A percentile compares a stretch with the other conserved stretches of the same genome.
These are phyloP conservation scores for Boletus subcaerulescens DNA, from an alignment of 768 basidiomycete species.

Conservation along the genomic window DNA sequence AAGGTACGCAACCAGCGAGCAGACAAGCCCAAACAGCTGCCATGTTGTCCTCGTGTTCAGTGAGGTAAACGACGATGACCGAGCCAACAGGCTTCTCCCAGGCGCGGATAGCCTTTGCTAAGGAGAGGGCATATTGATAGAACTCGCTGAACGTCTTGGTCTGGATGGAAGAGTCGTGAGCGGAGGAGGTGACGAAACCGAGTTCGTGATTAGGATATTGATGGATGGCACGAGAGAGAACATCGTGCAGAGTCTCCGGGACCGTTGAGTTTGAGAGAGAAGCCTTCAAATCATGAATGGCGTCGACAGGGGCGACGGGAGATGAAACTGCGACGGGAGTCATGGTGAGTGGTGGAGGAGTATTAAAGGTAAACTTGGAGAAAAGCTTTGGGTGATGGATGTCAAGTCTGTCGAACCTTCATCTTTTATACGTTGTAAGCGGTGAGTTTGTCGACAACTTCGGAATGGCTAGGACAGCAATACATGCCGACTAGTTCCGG, in stretches of 20 bases:
- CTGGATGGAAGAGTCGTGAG: slow-evolving; percentile 29
- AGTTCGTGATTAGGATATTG: slow-evolving; percentile 26
- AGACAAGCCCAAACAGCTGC: slow-evolving; percentile 31
- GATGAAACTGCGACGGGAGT: slow-evolving; percentile 14
- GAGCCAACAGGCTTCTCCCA: slow-evolving; percentile 28
- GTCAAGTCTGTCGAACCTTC: slow-evolving; percentile 2
- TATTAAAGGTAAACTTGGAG: not conserved
- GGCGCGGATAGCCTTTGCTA: slow-evolving; percentile 20
- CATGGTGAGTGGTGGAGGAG: slow-evolving; percentile 5
- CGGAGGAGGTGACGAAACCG: slow-evolving; percentile 27
- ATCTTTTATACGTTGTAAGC: slow-evolving; percentile 20
- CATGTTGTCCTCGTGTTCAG: slow-evolving; percentile 35
- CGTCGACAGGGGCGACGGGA: slow-evolving; percentile 3
- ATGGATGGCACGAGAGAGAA: slow-evolving; percentile 19
- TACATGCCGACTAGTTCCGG: no score
- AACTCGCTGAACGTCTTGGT: slow-evolving; percentile 25
- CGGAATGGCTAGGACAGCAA: no score
- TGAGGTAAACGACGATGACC: slow-evolving; percentile 28
- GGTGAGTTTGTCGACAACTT: not conserved
- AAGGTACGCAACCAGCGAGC: slow-evolving; percentile 31
- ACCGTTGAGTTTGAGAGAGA: slow-evolving; percentile 7
- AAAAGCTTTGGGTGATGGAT: not conserved
- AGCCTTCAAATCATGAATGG: slow-evolving; percentile 12
- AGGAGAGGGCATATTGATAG: slow-evolving; percentile 11
- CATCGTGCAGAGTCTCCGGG: slow-evolving; percentile 21